Conservation (phyloP, 441 rosid genomes). For the Pelargonium citronellum region DNA sequence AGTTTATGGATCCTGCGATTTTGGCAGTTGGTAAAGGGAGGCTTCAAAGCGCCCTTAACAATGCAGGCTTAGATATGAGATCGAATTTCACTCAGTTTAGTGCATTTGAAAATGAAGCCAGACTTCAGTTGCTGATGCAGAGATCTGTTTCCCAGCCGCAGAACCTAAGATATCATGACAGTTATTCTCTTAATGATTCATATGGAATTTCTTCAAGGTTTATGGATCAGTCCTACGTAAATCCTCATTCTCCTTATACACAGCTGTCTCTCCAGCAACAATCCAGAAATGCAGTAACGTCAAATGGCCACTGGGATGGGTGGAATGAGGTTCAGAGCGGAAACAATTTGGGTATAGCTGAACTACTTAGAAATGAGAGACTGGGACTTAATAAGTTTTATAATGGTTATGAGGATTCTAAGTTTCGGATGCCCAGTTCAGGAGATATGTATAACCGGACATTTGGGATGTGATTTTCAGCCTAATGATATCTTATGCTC, state of each 20-base stretch:
- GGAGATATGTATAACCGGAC: constrained; percentile 69
- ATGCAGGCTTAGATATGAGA: constrained; percentile 46
- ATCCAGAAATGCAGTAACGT: constrained; percentile 47
- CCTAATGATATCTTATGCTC: constrained; percentile 18
- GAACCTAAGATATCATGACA: constrained; percentile 50
- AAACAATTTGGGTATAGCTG: constrained; percentile 51
- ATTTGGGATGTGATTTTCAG: constrained; percentile 58
- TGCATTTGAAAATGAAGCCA: constrained; percentile 60
- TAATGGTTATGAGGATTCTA: constrained; percentile 68
- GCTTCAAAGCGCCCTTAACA: constrained; percentile 48
- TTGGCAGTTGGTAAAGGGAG: constrained; percentile 91
- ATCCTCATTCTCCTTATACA: constrained; percentile 41
- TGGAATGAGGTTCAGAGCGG: constrained; percentile 69
- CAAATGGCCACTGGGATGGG: constrained; percentile 81
- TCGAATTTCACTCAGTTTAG: constrained; percentile 39
- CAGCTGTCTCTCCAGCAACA: constrained; percentile 50
- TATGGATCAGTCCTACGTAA: constrained; percentile 57
- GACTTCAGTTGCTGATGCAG: constrained; percentile 63
- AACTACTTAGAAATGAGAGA: constrained; percentile 69
- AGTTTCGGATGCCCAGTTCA: constrained; percentile 60
- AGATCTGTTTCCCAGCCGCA: constrained; percentile 52
- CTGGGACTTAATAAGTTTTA: constrained; percentile 53
- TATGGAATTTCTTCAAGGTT: constrained; percentile 60
- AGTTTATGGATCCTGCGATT: constrained; percentile 90
- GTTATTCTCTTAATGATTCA: constrained; percentile 49